Base-by-base conservation (phyloP, 202 grass and related monocot genomes). In the Schoenoplectus triqueter region DNA sequence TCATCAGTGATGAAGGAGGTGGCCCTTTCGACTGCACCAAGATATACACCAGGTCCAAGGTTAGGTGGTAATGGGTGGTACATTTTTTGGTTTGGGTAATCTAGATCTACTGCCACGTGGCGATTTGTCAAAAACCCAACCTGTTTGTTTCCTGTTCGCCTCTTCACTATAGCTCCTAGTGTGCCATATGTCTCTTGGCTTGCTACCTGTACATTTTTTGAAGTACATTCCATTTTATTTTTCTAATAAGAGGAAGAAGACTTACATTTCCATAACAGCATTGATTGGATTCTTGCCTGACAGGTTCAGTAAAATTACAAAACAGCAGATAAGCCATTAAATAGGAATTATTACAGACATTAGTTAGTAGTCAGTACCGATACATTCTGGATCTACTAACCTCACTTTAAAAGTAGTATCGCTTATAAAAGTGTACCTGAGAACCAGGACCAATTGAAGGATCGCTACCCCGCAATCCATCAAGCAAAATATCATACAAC, bases 11-110 rank as follows among this genome's bases (percentile, higher is more conserved):
- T 98, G 77, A 98, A 98, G 67, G 93, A 95, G 69, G 96, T 98
- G 78, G 96, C 96, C 84, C 96, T 94, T 84, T 98, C 96, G 0
- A 98, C 96, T 78, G 96, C 96, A 74, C 96, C 96, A 82, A 98
- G 86, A 90, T 98, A 98, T 90, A 98, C 93, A 79, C 96, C 96
- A 90, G 96, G 96, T 44, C 96, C 96, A 82, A 98, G 93, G 79
- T 98, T 98, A 48, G 93, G 91, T 47, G 96, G 90, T 72, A 98
- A 89, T 13, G 96, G 96, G 88, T 98, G 96, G 92, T 89, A 98
- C 96, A 98, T 98, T 89, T 98, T 98, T 73, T 98, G 96, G 85
- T 94, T 95, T 82, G 96, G 96, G 44, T 98, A 98, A 69, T 98
- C 93, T 90, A 98, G 81, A 79, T 98, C 96, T 73, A 98, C 96